Evolutionary conservation across 257 asterid genomes (phyloP).

Genomic region (Asclepias syriaca): DNA sequence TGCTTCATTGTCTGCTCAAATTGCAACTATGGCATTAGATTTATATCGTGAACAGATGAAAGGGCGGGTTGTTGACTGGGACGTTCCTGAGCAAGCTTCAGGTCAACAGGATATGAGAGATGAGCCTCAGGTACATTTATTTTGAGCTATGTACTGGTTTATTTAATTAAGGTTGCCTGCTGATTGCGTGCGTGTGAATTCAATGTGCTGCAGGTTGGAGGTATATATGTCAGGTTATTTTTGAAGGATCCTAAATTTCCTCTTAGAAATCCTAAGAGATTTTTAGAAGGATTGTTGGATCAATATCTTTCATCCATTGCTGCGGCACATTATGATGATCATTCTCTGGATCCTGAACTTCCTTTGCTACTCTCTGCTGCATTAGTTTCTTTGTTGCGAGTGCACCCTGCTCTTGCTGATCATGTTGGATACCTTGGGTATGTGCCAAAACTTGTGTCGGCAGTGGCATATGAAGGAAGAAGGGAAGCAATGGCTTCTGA

Average conservation of each 20-base stretch:
- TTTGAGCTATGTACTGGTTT: constrained; percentile 12
- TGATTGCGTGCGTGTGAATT: constrained; percentile 17
- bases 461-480: constrained; percentile 92
- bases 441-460: constrained; percentile 92
- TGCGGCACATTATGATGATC: constrained; percentile 68
- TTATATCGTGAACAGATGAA: constrained; percentile 81
- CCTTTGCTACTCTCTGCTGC: constrained; percentile 98
- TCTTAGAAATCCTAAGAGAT: constrained; percentile 90
- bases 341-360: constrained; percentile 80
- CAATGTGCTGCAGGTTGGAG: constrained; percentile 74
- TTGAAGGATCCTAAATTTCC: constrained; percentile 98
- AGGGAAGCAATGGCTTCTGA: constrained; percentile 87
- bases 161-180: constrained; percentile 17
- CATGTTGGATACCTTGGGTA: constrained; percentile 98
- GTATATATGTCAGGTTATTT: constrained; percentile 88
- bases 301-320: constrained; percentile 95
- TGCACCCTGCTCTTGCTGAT: constrained; percentile 98
- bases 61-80: constrained; percentile 96
- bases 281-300: constrained; percentile 91
- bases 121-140: constrained; percentile 81
- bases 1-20: constrained; percentile 89
- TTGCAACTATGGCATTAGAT: constrained; percentile 92
- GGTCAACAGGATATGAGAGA: constrained; percentile 93
- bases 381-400: constrained; percentile 84
- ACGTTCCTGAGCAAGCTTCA: constrained; percentile 94